phyloP scores from a whole-genome alignment of 768 basidiomycete species.

The Lactifluus rugatus region DNA sequence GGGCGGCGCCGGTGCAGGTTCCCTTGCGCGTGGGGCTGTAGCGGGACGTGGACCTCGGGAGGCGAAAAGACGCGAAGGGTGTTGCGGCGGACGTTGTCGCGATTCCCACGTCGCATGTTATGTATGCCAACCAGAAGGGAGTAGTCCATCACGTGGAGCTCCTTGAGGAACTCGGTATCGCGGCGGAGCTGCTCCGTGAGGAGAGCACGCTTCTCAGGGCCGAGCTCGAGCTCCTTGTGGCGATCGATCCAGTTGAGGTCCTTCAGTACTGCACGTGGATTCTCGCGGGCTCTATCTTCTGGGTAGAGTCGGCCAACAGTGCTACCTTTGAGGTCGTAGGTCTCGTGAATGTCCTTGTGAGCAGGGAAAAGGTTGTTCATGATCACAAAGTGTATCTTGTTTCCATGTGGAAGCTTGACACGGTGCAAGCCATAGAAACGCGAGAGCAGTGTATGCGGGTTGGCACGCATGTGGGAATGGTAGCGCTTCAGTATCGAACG shows the following conservation, averaged over 20 bases:
- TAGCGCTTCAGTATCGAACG: slow-evolving; percentile 76
- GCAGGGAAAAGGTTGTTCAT: slow-evolving; percentile 99
- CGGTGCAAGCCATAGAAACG: slow-evolving; percentile 96
- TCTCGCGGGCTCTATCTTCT: slow-evolving; percentile 67
- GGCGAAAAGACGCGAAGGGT: slow-evolving; percentile 91
- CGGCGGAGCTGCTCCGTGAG: slow-evolving; percentile 84
- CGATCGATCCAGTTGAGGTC: slow-evolving; percentile 95
- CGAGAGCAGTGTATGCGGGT: slow-evolving; percentile 89
- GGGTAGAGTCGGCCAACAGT: slow-evolving; percentile 83
- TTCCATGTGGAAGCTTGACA: slow-evolving; percentile 87
- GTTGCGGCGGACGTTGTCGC: slow-evolving; percentile 83
- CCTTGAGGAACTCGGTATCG: slow-evolving; percentile 78
- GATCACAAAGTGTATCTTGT: slow-evolving; percentile 98
- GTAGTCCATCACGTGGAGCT: slow-evolving; percentile 91
- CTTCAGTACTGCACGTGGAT: slow-evolving; percentile 85
- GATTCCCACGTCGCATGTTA: slow-evolving; percentile 81
- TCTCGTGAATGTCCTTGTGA: slow-evolving; percentile 95
- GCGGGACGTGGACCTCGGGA: slow-evolving; percentile 44
- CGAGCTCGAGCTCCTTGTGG: slow-evolving; percentile 69
- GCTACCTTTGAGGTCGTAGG: slow-evolving; percentile 93
- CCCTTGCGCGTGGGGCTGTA: slow-evolving; percentile 47
- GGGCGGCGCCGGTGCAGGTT: slow-evolving; percentile 26
- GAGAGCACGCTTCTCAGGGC: slow-evolving; percentile 89
- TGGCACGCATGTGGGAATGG: slow-evolving; percentile 73
- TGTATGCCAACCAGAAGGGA: slow-evolving; percentile 91